Base-by-base conservation (phyloP, 2,329 filamentous ascomycete genomes). In the Exophiala sp. region DNA sequence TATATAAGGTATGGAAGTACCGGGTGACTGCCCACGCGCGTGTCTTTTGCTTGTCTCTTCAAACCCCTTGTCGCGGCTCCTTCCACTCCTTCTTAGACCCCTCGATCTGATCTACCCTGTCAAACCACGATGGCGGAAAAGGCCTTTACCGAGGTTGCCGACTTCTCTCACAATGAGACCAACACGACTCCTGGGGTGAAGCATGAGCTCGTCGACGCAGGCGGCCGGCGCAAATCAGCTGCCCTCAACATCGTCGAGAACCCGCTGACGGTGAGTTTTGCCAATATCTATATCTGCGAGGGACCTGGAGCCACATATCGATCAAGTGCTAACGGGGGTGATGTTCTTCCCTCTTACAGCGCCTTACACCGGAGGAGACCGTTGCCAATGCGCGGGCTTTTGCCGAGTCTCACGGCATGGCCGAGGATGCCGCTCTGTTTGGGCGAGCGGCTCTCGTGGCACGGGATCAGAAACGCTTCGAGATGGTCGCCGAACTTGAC, bases 401-500 rank as follows among this genome's bases (percentile, higher is more conserved):
- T 72, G 51, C 51, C 13, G 39, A 43, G 11, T 21, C 23, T 18
- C 18, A 46, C 19, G 43, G 48, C 10, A 10, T 54, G 43, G 19
- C 38, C 21, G 32, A 44, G 23, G 35, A 51, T 14, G 19, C 47
- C 18, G 47, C 43, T n/a, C 23, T 54, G 48, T 37, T 54, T 7
- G 40, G 47, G 43, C 39, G 58, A n/a, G 62, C 61, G n/a, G 61
- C 62, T 7, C 46, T 64, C 7, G 60, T 59, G 29, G 61, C 62
- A 7, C 60, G 70, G 41, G 46, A 62, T 24, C 60, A 57, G 14
- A 37, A 30, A 13, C 29, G 42, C 2, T 55, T 50, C n/a, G 59
- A 56, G 23, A 48, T 35, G 4, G 66, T 72, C 18, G 51, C 61
- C 0, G 62, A 60, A 0, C 62, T 72, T 5, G 54, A 57, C 2